These are phyloP conservation scores for Fusarium chaquense DNA, from an alignment of 2,329 filamentous ascomycete species.

Conservation along the genomic window DNA sequence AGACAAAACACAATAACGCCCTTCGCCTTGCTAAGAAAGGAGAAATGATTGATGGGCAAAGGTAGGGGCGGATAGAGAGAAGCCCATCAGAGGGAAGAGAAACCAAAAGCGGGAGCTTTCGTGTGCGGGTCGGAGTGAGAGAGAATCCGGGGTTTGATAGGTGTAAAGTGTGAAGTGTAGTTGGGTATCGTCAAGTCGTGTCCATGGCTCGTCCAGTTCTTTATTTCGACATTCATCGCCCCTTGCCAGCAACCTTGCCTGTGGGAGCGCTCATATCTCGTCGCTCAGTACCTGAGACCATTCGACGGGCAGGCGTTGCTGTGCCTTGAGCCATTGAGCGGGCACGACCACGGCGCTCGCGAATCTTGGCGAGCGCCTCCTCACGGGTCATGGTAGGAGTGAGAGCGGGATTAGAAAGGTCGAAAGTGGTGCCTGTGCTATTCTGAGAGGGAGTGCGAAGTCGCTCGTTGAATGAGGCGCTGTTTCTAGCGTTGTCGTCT, in stretches of 20 bases:
- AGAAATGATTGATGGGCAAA: conserved; percentile 31
- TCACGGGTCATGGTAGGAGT: conserved; percentile 78
- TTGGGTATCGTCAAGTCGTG: conserved; percentile 41
- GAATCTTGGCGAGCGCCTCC: conserved; percentile 80
- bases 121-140: conserved; percentile 8
- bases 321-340: conserved; percentile 74
- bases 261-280: conserved; percentile 64
- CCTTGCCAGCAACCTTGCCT: conserved; percentile 47
- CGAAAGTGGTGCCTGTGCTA: conserved; percentile 58
- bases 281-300: conserved; percentile 62
- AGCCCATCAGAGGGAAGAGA: conserved; percentile 23
- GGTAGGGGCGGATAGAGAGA: conserved; percentile 5
- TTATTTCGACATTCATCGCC: conserved; percentile 21
- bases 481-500: conserved; percentile 55
- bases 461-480: conserved; percentile 59
- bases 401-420: conserved; percentile 68
- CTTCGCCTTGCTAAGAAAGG: conserved; percentile 42
- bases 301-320: conserved; percentile 67
- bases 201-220: conserved; percentile 27
- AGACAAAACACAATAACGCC: conserved; percentile 39
- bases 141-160: conserved; percentile 1
- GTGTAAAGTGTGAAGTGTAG: conserved; percentile 21
- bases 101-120: conserved; percentile 24
- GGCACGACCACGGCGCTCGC: conserved; percentile 77
- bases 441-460: conserved; percentile 59